Percentiles rank a stretch among this genome's conserved stretches.
Evolutionary conservation across 2,329 filamentous ascomycete genomes (phyloP).

Genomic region (Alternaria longipes): DNA sequence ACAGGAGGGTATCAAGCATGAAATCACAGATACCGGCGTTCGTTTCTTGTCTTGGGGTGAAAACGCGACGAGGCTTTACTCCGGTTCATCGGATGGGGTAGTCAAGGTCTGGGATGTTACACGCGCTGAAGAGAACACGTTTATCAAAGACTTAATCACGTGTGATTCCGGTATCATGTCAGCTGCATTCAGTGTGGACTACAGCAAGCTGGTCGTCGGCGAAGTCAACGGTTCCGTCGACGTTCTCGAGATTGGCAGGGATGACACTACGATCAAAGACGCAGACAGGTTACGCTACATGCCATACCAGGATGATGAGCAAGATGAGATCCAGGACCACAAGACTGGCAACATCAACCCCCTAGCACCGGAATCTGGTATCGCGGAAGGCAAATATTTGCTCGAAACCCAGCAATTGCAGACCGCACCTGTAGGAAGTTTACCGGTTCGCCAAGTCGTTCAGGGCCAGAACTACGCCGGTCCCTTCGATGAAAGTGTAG

Average conservation of each 20-base stretch:
- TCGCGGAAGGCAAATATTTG: slow-evolving; percentile 36
- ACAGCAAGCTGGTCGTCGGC: slow-evolving; percentile 64
- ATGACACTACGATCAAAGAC: slow-evolving; percentile 43
- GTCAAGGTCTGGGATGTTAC: slow-evolving; percentile 69
- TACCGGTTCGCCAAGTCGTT: slow-evolving; percentile 57
- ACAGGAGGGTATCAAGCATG: slow-evolving; percentile 54
- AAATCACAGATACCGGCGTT: slow-evolving; percentile 66
- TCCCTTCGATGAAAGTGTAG: slow-evolving; percentile 43
- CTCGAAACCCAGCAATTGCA: slow-evolving; percentile 48
- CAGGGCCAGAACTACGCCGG: slow-evolving; percentile 57
- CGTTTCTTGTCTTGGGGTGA: slow-evolving; percentile 67
- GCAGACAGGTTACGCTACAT: slow-evolving; percentile 41
- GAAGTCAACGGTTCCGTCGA: slow-evolving; percentile 66
- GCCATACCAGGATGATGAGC: slow-evolving; percentile 27
- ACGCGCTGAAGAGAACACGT: slow-evolving; percentile 59
- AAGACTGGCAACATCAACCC: neutral
- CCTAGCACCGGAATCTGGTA: slow-evolving; percentile 34
- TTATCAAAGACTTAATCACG: slow-evolving; percentile 60
- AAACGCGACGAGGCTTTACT: slow-evolving; percentile 63
- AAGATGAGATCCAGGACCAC: neutral
- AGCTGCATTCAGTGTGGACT: slow-evolving; percentile 65
- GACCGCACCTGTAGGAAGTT: slow-evolving; percentile 50
- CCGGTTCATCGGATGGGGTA: slow-evolving; percentile 68
- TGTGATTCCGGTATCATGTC: slow-evolving; percentile 66
- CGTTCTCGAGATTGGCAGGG: slow-evolving; percentile 57